phyloP scores from a whole-genome alignment of 495 filamentous ascomycete genomes.

The Cladorrhinum samala region DNA sequence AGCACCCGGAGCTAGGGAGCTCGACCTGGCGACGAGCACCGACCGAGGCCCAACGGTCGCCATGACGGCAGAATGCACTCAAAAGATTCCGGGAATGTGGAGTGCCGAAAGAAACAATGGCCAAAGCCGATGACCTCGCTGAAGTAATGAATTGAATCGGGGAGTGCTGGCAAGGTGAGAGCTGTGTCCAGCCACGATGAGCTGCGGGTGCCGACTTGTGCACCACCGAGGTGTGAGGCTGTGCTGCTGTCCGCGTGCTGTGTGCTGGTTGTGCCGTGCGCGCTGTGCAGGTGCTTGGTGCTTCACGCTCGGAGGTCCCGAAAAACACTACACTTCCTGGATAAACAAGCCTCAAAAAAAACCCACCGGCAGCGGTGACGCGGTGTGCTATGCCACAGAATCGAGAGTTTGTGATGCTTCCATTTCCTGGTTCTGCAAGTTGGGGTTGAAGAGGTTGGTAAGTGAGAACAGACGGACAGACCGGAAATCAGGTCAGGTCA shows the following conservation, averaged over 20 bases:
- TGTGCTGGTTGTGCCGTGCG: background rate
- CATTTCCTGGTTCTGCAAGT: too few species aligned
- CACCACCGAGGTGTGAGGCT: background rate
- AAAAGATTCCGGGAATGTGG: background rate
- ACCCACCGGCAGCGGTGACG: too few species aligned
- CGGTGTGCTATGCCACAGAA: background rate
- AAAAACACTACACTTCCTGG: too few species aligned
- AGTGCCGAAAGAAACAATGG: slow-evolving; percentile 3
- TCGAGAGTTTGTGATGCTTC: background rate
- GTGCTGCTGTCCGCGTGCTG: background rate
- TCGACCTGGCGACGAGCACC: slow-evolving; percentile 24
- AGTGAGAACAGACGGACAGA: background rate
- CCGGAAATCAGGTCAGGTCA: background rate
- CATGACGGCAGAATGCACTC: background rate
- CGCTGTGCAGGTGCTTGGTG: background rate
- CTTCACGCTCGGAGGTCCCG: background rate
- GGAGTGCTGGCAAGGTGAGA: background rate
- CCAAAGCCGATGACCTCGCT: background rate
- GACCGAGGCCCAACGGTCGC: slow-evolving; percentile 16
- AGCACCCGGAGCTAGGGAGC: slow-evolving; percentile 22
- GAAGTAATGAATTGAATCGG: background rate
- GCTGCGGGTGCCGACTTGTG: background rate
- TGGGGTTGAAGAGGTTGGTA: too few species aligned
- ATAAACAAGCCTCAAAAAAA: background rate
- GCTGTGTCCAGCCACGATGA: background rate